These are phyloP conservation scores for Suillus hirtellus DNA, from an alignment of 768 basidiomycete species.

Conservation along the genomic window DNA sequence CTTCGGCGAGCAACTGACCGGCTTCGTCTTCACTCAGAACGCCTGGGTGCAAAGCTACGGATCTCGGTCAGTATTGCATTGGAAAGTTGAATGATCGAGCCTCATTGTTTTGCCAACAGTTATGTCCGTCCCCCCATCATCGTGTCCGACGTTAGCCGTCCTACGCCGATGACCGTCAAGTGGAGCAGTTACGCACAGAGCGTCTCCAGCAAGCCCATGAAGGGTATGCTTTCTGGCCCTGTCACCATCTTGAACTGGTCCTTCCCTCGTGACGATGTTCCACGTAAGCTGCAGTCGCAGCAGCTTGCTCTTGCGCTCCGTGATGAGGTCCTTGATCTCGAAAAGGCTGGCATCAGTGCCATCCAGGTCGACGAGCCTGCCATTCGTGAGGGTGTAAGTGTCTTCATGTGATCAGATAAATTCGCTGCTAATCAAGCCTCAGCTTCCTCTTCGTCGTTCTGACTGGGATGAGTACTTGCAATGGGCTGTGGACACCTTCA, in stretches of 20 bases:
- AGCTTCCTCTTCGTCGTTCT: constrained; percentile 91
- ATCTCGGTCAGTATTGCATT: constrained; percentile 65
- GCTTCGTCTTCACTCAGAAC: constrained; percentile 98
- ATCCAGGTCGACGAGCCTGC: constrained; percentile 99
- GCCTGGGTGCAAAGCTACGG: constrained; percentile 99
- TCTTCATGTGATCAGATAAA: not conserved
- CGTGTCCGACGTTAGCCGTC: constrained; percentile 95
- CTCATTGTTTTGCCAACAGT: constrained; percentile 35
- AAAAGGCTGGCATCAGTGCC: constrained; percentile 93
- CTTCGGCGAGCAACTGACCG: constrained; percentile 93
- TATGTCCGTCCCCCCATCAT: constrained; percentile 99
- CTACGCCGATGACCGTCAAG: constrained; percentile 89
- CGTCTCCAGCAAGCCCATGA: constrained; percentile 91
- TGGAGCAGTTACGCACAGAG: constrained; percentile 98
- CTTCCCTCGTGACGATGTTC: constrained; percentile 98
- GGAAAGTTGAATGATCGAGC: constrained; percentile 7
- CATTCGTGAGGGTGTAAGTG: constrained; percentile 93
- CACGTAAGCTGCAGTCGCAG: constrained; percentile 95
- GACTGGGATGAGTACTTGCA: constrained; percentile 97
- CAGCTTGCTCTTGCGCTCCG: constrained; percentile 97
- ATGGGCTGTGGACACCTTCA: constrained; percentile 99
- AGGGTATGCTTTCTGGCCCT: constrained; percentile 98
- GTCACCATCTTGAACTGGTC: constrained; percentile 99
- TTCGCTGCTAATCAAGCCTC: constrained; percentile 17
- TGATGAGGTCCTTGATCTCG: constrained; percentile 96